Base-by-base conservation (phyloP, 768 basidiomycete species). In the Mycena capillaripes region DNA sequence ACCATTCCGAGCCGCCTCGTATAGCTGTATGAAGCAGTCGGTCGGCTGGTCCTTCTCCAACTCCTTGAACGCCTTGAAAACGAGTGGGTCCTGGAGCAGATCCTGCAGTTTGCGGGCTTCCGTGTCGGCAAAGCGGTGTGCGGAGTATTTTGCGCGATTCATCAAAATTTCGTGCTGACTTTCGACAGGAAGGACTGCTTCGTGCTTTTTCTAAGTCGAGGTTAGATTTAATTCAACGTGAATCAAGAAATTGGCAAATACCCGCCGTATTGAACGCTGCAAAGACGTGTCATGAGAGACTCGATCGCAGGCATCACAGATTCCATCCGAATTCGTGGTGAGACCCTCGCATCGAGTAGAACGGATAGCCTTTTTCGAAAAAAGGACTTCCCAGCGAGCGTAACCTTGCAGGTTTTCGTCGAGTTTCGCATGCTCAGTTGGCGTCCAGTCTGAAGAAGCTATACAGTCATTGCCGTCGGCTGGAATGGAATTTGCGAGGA, bases 1-100 rank as follows among this genome's bases (percentile, higher is more conserved):
- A 1, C 77, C 75, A 4, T 71, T 62, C 21, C 19, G 4, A 1
- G 66, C 69, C 2, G 66, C 62, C 19, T 75, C 56, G 56, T 75
- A 75, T n/a, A 76, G 73, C 17, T 66, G 25, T n/a, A 78, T 46
- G 34, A 78, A 78, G 46, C 73, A 69, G 0, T 56, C 66, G 17
- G 70, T 66, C 53, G 36, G 50, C 32, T 73, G 56, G 52, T 58
- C 63, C 19, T 61, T 61, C 36, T 76, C 57, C 16, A 78, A 38
- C 5, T 11, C 0, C 34, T 75, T 63, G 44, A 48, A 71, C 0
- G 73, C 34, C 5, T 67, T 62, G 57, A 73, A 78, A 34, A 57
- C 42, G 17, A 76, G 38, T 5, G 75, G 71, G 42, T 76, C 77
- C 4, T 62, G 46, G 57, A 73, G 70, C 29, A n/a, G 38, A 5